Conservation (phyloP, 495 filamentous ascomycete species). For the Xylaria sp. region DNA sequence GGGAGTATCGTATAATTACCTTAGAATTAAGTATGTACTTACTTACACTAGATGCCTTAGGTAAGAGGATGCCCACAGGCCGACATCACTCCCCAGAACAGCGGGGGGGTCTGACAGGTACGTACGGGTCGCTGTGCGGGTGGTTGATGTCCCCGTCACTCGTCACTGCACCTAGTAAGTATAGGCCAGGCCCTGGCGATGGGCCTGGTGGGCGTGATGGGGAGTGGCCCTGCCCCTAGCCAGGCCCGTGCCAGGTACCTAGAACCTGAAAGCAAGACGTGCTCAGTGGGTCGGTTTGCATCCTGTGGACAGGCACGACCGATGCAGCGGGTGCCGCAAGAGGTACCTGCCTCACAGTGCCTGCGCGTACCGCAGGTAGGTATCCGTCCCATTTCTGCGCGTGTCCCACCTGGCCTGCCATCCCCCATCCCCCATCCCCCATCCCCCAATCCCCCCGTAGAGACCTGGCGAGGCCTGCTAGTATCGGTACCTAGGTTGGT, state of each 20-base stretch:
- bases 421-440: no score
- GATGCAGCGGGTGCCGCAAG: slow-evolving; percentile 14
- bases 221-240: slow-evolving; percentile 1
- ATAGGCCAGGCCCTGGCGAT: slow-evolving; percentile 9
- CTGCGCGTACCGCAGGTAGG: background rate
- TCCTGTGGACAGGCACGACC: slow-evolving; percentile 7
- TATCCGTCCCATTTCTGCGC: background rate
- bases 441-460: background rate
- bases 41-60: slow-evolving; percentile 6
- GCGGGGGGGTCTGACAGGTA: slow-evolving; percentile 6
- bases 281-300: slow-evolving; percentile 13
- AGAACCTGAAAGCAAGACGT: slow-evolving; percentile 2
- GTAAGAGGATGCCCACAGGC: background rate
- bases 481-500: background rate
- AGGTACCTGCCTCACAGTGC: background rate
- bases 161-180: no score
- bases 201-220: slow-evolving; percentile 14
- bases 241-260: slow-evolving; percentile 12
- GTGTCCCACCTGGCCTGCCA: slow-evolving; percentile 10
- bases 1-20: background rate
- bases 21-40: no score
- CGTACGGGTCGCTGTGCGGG: slow-evolving; percentile 5
- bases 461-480: slow-evolving; percentile 9
- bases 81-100: background rate
- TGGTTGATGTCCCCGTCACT: background rate